Conservation (phyloP, 345 rosid genomes). For the Streptanthus diversifolius region DNA sequence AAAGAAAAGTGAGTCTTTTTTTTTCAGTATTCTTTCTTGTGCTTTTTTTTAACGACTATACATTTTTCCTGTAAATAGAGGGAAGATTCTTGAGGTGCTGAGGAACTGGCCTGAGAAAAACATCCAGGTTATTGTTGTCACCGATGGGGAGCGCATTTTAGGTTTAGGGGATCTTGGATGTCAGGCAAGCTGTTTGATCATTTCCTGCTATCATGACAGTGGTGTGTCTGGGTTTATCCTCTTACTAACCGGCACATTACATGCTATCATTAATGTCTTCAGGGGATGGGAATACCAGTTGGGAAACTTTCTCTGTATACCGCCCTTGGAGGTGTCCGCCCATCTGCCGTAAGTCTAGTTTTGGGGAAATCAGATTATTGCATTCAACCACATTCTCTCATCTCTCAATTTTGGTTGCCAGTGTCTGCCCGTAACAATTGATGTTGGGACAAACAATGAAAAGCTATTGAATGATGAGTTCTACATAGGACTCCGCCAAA, state of each 20-base stretch:
- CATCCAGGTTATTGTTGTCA: constrained; percentile 94
- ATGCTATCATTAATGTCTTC: constrained; percentile 8
- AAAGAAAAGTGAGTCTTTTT: constrained; percentile 65
- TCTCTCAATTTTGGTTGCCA: constrained; percentile 30
- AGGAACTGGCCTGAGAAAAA: constrained; percentile 95
- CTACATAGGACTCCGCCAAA: constrained; percentile 91
- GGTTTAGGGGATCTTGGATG: constrained; percentile 98
- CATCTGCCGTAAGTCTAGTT: constrained; percentile 75
- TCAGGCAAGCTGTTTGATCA: constrained; percentile 50
- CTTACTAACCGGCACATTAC: constrained; percentile 1
- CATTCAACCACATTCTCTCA: constrained; percentile 2
- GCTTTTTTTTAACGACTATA: background rate
- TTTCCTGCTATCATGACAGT: background rate
- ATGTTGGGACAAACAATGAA: constrained; percentile 98
- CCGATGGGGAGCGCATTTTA: constrained; percentile 93
- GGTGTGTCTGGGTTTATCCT: background rate
- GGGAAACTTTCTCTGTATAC: constrained; percentile 93
- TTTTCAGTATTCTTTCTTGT: constrained; percentile 9
- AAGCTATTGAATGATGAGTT: constrained; percentile 80
- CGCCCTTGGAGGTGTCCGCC: constrained; percentile 96
- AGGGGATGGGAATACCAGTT: constrained; percentile 99
- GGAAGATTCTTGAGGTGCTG: constrained; percentile 79
- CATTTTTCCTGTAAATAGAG: constrained; percentile 44
- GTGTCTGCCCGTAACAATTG: constrained; percentile 97
- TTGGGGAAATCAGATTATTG: background rate